Base-by-base conservation (phyloP, 208 protist species). In the Leptomonas seymouri region DNA sequence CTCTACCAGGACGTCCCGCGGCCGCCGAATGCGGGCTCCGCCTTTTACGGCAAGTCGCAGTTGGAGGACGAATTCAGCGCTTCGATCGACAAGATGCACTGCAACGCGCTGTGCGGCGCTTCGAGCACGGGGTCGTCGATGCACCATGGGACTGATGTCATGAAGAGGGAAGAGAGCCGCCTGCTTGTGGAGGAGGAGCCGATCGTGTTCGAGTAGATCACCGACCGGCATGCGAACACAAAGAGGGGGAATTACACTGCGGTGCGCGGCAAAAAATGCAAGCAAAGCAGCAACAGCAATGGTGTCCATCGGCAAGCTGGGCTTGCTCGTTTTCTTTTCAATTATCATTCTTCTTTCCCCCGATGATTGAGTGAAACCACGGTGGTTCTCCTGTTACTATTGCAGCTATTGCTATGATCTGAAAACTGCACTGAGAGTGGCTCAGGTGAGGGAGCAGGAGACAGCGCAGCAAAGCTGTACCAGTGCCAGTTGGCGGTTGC, bases 1-100 rank as follows among this genome's bases (percentile, higher is more conserved):
- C 62, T 93, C 14, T 94, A 96, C 78, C 68, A 79, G 30, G 73
- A 80, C 41, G 54, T 65, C 25, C 67, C 51, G 30, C 53, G 39
- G 2, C 31, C 73, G 54, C 31, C 57, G 48, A 53, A 28, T 25
- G n/a, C 53, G 11, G 57, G 36, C 44, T 23, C 58, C 11, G 63
- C 20, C 58, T 53, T 28, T 31, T 7, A 15, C 9, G 53, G 20
- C 48, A 76, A 66, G 57, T 16, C 21, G 42, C 36, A 28, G 20
- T 36, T 45, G n/a, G 56, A 54, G 51, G 56, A 27, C 25, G 30
- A 21, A 18, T 59, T 39, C 55, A 1, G 20, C 21, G 18, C 34
- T 0, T 6, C 62, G 31, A 46, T 59, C 23, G 23, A 44, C 15
- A 44, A 64, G 7, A 15, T 28, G 39, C 53, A 51, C 23, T 53